Evolutionary conservation across 495 filamentous ascomycete genomes (phyloP), one percentile per base, ranked within the genome.

Genomic region (Aspergillus indologenus): DNA sequence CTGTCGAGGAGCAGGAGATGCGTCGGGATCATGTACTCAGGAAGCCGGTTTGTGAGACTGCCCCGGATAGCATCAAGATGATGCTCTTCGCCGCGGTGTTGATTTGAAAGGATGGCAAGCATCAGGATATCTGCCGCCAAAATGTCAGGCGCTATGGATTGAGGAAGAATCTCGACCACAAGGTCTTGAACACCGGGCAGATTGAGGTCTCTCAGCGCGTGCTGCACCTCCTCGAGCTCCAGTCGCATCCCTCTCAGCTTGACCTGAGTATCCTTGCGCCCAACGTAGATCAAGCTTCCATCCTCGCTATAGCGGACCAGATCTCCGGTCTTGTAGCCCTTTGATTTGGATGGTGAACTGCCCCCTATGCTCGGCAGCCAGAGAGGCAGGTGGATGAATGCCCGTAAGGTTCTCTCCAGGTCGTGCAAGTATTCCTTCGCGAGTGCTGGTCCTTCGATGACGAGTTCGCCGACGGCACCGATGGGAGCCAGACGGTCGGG

Each of bases 381-480:
- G 5, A 34, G 50, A 18, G 18, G 24, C 18, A 18, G 18, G 12
- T 40, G 1, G 24, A 34, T 12, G 29, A 53, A 53, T 15, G 7
- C n/a, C 43, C 19, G 24, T 20, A 21, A 63, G 6, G 70, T 73
- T 12, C 76, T 82, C 54, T 65, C 73, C 7, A 65, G 68, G 0
- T 72, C 65, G 9, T 79, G 72, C 14, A 83, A 68, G 56, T 85
- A 85, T 0, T 77, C 77, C 0, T 70, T 61, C 1, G 73, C 79
- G 1, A 84, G 65, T 19, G 77, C 68, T 4, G 81, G 75, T 0
- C 83, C 82, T 62, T 79, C 75, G 45, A 85, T 69, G 20, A 81
- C 55, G 40, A 85, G 67, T 61, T 86, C 83, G 15, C 82, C 83
- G 4, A 81, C 67, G 9, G 68, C 64, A 7, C 83, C 83, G 26